Base-by-base conservation (phyloP, 2,329 filamentous ascomycete genomes). In the Cladosporium sp. region DNA sequence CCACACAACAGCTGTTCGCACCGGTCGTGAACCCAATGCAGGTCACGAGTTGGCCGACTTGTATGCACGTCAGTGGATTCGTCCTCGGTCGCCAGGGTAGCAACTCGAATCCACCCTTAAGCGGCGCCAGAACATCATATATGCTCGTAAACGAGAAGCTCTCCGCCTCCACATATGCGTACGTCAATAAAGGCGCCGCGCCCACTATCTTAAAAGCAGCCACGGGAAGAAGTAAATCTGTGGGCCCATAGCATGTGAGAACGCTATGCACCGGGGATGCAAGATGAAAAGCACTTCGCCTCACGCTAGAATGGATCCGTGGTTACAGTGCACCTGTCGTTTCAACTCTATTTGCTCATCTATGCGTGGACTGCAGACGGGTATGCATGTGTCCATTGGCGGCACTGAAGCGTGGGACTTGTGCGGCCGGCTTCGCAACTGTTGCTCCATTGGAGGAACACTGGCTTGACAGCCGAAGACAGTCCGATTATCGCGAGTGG, bases 1-100 rank as follows among this genome's bases (percentile, higher is more conserved):
- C 60, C 60, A 64, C 60, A 36, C 60, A 64, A 57, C 61, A 64
- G 61, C 60, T 63, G 60, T 63, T 63, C 60, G 60, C 51, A 41
- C 61, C 36, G 51, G 52, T 38, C 61, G 18, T 62, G 26, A 64
- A 64, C 15, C 61, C 61, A 64, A 59, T 30, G 36, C 36, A 59
- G n/a, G 21, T 44, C 41, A 30, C 61, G 41, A 36, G 61, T 44
- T 44, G 36, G 41, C 61, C 34, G 44, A 32, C 24, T 52, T 41
- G 21, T 49, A 34, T 64, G 61, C 61, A 64, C 49, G 34, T 57
- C 51, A 38, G 51, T 54, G 61, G 61, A 57, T 54, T 57, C 32
- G 32, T 24, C 51, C 24, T 64, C 26, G 49, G 61, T 64, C 47
- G 61, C 51, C 26, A 64, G 34, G 51, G 61, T 41, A 38, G 49